These are phyloP conservation scores for Fomitopsis palustris DNA, from an alignment of 1,284 basidiomycete genomes.

Conservation along the genomic window DNA sequence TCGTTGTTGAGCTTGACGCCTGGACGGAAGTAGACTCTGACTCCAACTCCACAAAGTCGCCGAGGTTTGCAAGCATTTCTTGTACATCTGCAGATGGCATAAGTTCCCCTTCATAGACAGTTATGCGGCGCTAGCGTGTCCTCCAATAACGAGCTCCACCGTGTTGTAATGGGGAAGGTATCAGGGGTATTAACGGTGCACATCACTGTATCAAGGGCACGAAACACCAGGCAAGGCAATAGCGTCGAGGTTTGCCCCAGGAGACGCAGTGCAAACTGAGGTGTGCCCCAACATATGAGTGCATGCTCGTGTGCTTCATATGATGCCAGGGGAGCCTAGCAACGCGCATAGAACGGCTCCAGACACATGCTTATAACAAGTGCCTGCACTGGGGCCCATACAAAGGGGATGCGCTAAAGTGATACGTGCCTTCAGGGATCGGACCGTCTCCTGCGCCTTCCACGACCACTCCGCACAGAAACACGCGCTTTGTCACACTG, in stretches of 20 bases:
- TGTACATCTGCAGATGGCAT: constrained; percentile 66
- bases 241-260: too few species aligned
- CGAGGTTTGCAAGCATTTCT: constrained; percentile 73
- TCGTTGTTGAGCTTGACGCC: constrained; percentile 12
- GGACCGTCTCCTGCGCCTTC: constrained; percentile 69
- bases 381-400: neutral
- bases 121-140: neutral
- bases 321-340: too few species aligned
- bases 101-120: neutral
- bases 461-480: constrained; percentile 79
- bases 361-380: neutral
- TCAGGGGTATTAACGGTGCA: too few species aligned
- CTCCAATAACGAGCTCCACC: neutral
- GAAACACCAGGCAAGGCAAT: too few species aligned
- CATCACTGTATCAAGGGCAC: too few species aligned
- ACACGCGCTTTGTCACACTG: constrained; percentile 64
- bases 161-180: too few species aligned
- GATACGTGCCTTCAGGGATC: constrained; percentile 58
- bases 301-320: too few species aligned
- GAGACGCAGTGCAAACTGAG: too few species aligned
- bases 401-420: neutral
- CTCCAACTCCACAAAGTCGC: constrained; percentile 52
- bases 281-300: too few species aligned
- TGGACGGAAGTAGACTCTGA: constrained; percentile 11
- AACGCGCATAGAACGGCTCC: neutral